phyloP scores from a whole-genome alignment of 1,284 basidiomycete genomes.

The Prillingera fragicola region DNA sequence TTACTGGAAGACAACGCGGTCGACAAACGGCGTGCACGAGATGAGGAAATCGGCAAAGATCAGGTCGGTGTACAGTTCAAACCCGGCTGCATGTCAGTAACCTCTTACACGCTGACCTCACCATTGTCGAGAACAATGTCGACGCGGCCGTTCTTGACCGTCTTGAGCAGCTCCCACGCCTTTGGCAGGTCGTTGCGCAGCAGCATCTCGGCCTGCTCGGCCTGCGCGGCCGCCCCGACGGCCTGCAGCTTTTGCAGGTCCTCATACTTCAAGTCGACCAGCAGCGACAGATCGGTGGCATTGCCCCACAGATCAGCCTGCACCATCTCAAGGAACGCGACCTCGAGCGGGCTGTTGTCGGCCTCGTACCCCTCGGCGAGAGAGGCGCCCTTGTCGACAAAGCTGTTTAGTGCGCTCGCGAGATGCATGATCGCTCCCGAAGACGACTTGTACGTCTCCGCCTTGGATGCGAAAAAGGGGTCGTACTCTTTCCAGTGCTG shows the following conservation, averaged over 20 bases:
- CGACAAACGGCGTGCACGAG: constrained; percentile 74
- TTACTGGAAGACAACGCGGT: constrained; percentile 80
- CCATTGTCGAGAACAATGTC: constrained; percentile 93
- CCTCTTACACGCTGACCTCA: constrained; percentile 37
- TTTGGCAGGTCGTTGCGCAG: constrained; percentile 73
- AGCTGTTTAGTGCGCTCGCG: constrained; percentile 37
- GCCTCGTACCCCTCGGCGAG: constrained; percentile 28
- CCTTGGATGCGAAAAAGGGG: constrained; percentile 77
- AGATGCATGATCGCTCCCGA: constrained; percentile 64
- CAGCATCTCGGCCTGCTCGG: constrained; percentile 68
- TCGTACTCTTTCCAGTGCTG: constrained; percentile 73
- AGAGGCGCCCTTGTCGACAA: constrained; percentile 30
- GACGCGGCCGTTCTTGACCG: constrained; percentile 56
- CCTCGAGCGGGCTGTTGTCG: constrained; percentile 37
- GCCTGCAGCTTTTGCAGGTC: constrained; percentile 80
- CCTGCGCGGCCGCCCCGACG: constrained; percentile 70
- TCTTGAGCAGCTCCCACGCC: constrained; percentile 69
- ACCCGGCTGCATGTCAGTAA: constrained; percentile 59
- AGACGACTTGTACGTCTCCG: constrained; percentile 74
- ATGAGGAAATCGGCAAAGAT: constrained; percentile 92
- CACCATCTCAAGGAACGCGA: constrained; percentile 47
- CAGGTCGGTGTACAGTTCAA: constrained; percentile 92
- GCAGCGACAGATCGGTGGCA: constrained; percentile 48
- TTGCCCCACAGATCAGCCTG: constrained; percentile 49
- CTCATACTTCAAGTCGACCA: constrained; percentile 51